Base-by-base conservation (phyloP, 148 eudicot species). In the Persicaria maculosa region DNA sequence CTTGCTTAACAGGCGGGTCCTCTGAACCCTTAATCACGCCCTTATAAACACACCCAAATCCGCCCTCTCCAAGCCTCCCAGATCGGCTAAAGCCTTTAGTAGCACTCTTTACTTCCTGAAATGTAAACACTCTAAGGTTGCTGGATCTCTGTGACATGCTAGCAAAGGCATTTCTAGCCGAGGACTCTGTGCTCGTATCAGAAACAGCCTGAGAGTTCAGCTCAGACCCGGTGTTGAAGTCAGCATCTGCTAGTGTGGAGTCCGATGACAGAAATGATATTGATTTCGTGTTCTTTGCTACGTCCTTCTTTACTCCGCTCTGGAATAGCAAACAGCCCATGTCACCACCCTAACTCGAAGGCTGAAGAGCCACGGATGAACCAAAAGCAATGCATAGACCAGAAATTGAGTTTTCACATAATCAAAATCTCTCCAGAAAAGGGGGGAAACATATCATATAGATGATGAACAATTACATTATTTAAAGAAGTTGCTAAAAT, bases 321-420 rank as follows among this genome's bases (percentile, higher is more conserved):
- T 77, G 80, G 83, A 90, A 88, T 22, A 47, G 68, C 81, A 94
- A 92, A 77, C 97, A 94, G 78, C 82, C 84, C 98, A 94, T 94
- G 46, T 40, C 70, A 65, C 70, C 14, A 19, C 19, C 70, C 47
- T 43, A 65, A 14, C 43, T 7, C 14, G 19, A 40, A 40, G 46
- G 47, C 46, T 43, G 46, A 25, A 19, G 64, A 58, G 25, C 31
- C 2, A 20, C 19, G 64, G 31, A 65, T 40, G 68, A 62, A 62
- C 16, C 43, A 25, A 20, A 62, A 44, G 44, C 16, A 22, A 62
- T 2, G 44, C 5, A 62, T 12, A 62, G 22, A 62, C 8, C 8
- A 58, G 64, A 48, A 48, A 12, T 12, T 48, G 12, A 6, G 57
- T 53, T 17, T 53, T 53, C 17, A n/a, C 12, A 53, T 53, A 53